These are phyloP conservation scores for Podospora appendiculata DNA, from an alignment of 495 filamentous ascomycete species.

Conservation along the genomic window DNA sequence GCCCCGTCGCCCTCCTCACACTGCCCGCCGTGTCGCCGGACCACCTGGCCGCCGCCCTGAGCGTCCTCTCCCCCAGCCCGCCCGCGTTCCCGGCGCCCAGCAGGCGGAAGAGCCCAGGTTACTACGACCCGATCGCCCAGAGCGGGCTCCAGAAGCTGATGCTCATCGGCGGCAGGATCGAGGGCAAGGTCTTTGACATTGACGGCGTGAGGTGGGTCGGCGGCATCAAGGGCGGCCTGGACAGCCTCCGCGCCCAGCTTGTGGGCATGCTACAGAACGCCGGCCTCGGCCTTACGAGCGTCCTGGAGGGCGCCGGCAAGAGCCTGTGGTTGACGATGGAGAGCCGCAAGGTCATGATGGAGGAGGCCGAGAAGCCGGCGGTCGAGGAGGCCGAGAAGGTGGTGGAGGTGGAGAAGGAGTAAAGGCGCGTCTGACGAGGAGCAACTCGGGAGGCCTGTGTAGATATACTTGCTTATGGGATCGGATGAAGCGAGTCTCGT, in stretches of 20 bases:
- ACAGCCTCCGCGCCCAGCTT: conserved; percentile 74
- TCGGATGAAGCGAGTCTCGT: too few species aligned
- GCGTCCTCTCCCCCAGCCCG: conserved; percentile 61
- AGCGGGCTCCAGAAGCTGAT: conserved; percentile 77
- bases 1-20: conserved; percentile 71
- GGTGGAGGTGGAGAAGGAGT: conserved; percentile 19
- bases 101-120: conserved; percentile 64
- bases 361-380: conserved; percentile 57
- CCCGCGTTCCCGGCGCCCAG: conserved; percentile 70
- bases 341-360: conserved; percentile 64
- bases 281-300: conserved; percentile 61
- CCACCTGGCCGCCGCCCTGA: conserved; percentile 71
- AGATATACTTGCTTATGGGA: too few species aligned
- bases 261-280: conserved; percentile 68
- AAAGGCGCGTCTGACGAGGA: conserved; percentile 5
- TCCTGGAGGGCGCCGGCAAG: conserved; percentile 68
- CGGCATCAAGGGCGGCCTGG: conserved; percentile 73
- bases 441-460: too few species aligned
- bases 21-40: conserved; percentile 76
- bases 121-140: conserved; percentile 70
- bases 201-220: conserved; percentile 78
- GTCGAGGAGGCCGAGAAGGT: conserved; percentile 20
- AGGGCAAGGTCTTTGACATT: conserved; percentile 73
- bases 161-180: conserved; percentile 74
- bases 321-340: conserved; percentile 80